These are phyloP conservation scores for Penicillium maclennaniae DNA, from an alignment of 495 filamentous ascomycete genomes.

Conservation along the genomic window DNA sequence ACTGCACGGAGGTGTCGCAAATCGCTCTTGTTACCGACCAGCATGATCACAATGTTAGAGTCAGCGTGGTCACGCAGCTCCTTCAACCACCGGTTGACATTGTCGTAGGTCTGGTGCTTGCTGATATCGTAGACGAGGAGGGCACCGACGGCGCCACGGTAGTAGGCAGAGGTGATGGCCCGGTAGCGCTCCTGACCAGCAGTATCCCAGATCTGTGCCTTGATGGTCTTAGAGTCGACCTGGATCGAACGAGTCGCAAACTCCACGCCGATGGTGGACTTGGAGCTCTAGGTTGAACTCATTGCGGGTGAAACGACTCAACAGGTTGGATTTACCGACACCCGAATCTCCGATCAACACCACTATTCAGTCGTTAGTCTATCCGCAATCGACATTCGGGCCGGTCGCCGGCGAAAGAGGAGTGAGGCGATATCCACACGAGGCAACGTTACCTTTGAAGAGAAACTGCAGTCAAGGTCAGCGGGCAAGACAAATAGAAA, in stretches of 20 bases:
- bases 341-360: slow-evolving; percentile 98
- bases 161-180: slow-evolving; percentile 98
- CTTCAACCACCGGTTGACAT: slow-evolving; percentile 98
- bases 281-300: slow-evolving; percentile 99
- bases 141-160: slow-evolving; percentile 94
- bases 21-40: slow-evolving; percentile 99
- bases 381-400: too few species aligned
- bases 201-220: slow-evolving; percentile 99
- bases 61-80: slow-evolving; percentile 98
- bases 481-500: slow-evolving; percentile 1
- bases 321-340: slow-evolving; percentile 99
- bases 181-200: slow-evolving; percentile 98
- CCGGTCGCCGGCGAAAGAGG: not conserved
- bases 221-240: slow-evolving; percentile 99
- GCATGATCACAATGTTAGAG: slow-evolving; percentile 99
- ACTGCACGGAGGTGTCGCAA: slow-evolving; percentile 96
- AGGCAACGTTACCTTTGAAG: slow-evolving; percentile 82
- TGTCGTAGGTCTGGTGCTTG: slow-evolving; percentile 99
- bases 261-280: slow-evolving; percentile 99
- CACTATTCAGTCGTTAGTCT: slow-evolving; percentile 54
- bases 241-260: slow-evolving; percentile 98
- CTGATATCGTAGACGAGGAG: slow-evolving; percentile 99
- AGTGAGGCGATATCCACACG: slow-evolving; percentile 16
- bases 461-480: slow-evolving; percentile 66
- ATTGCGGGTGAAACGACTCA: slow-evolving; percentile 99